A percentile compares a stretch with the other conserved stretches of the same genome.
Conservation (phyloP, 495 filamentous ascomycete species). For the Penicillium crystallinum region DNA sequence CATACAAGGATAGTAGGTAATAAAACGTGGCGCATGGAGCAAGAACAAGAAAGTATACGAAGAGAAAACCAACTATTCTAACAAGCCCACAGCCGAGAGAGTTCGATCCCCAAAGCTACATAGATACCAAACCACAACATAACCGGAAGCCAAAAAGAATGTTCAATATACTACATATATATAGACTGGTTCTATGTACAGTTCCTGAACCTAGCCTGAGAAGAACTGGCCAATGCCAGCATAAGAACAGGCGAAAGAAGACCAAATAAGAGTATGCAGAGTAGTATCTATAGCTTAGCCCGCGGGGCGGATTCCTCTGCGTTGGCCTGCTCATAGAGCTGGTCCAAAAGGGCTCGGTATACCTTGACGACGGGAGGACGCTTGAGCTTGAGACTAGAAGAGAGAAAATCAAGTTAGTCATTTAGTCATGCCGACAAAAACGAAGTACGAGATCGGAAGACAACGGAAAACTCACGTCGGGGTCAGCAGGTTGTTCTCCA, state of each 20-base stretch:
- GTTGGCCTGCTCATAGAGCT: conserved; percentile 71
- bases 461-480: conserved; percentile 70
- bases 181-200: conserved; percentile 15
- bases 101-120: too few relatives aligned
- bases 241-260: neutral
- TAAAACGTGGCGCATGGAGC: too few relatives aligned
- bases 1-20: too few relatives aligned
- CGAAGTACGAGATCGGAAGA: neutral
- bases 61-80: too few relatives aligned
- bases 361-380: conserved; percentile 77
- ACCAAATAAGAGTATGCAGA: neutral
- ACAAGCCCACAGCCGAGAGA: too few relatives aligned
- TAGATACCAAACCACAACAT: neutral
- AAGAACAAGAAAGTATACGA: too few relatives aligned
- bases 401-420: conserved; percentile 27
- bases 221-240: conserved; percentile 1
- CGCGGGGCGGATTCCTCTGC: conserved; percentile 51
- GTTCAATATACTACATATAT: conserved; percentile 17
- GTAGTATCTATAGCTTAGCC: conserved; percentile 37
- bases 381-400: conserved; percentile 82
- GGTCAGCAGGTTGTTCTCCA: conserved; percentile 92
- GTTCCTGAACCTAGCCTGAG: neutral
- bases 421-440: conserved; percentile 27
- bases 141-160: neutral
- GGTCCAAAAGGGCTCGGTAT: conserved; percentile 69